Evolutionary conservation across 73 alveolate species (phyloP), one percentile per base, ranked within the genome.

Genomic region (Paramecium primaurelia): DNA sequence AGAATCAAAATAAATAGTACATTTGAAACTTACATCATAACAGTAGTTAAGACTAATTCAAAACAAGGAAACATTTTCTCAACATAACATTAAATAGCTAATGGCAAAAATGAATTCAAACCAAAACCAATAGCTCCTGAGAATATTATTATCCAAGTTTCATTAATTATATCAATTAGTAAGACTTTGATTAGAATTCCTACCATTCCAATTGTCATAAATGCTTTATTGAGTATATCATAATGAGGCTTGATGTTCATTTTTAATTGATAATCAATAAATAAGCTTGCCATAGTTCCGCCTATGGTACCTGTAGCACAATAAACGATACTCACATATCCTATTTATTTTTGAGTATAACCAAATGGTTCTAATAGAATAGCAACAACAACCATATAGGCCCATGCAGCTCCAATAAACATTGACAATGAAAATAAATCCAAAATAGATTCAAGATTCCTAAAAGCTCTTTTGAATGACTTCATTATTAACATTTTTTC

Each of bases 321-420:
- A 73, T 73, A 73, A 11, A 34, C 34, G 18, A 73, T 34, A 37
- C 87, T 73, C 9, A 73, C 87, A 73, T 73, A 73, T 36, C 87
- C 87, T 2, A 73, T 73, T 2, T 73, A 32, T 16, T 73, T 73
- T 40, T 73, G 38, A 73, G 68, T 5, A 73, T 73, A 73, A 38
- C 40, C n/a, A 38, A 37, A 73, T 34, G 87, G 87, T 37, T 73
- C 64, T 37, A 73, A 38, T 14, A 73, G 87, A 36, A 73, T 73
- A 22, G 59, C 58, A 14, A 40, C 59, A 16, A 73, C 87, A n/a
- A 73, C 59, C 59, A 73, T 37, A n/a, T 73, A 73, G 18, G 60
- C 58, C 87, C 87, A 73, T 8, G 87, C 58, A 12, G 87, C 87
- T n/a, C 87, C 87, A 0, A 73, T 73, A 73, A 73, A 73, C 87